phyloP scores from a whole-genome alignment of 1,284 basidiomycete species.

The Trichosporon coremiiforme region DNA sequence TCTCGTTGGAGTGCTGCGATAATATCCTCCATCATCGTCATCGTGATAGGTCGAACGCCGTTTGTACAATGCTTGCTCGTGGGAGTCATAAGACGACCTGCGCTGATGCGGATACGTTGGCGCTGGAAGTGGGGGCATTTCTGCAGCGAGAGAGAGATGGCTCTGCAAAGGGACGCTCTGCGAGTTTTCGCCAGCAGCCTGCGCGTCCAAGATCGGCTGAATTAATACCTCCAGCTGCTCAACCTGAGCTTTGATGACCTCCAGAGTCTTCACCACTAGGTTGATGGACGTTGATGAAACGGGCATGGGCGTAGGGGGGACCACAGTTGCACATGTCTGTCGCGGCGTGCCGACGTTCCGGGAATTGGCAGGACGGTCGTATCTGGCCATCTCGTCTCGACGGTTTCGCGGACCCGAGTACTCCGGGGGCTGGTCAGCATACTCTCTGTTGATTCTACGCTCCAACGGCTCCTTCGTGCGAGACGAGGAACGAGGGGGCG shows the following conservation, averaged over 20 bases:
- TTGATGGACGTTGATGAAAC: slow-evolving; percentile 8
- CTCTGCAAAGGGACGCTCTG: neutral
- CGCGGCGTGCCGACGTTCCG: neutral
- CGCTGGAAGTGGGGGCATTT: neutral
- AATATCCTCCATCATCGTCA: neutral
- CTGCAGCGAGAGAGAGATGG: neutral
- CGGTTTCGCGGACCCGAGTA: neutral
- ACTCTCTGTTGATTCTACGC: neutral
- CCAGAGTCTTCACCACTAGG: neutral
- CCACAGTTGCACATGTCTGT: neutral
- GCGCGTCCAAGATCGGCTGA: neutral
- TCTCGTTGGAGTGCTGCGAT: slow-evolving; percentile 7
- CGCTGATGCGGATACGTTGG: neutral
- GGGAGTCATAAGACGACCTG: neutral
- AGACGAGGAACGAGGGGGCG: neutral
- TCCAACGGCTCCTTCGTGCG: neutral
- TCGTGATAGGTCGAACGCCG: neutral
- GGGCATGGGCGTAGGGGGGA: neutral
- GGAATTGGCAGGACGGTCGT: neutral
- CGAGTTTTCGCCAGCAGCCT: neutral
- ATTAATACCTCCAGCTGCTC: slow-evolving; percentile 8
- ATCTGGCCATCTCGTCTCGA: neutral
- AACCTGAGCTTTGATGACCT: slow-evolving; percentile 10
- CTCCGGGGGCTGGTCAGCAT: slow-evolving; percentile 6
- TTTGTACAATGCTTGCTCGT: neutral